Percentiles rank a stretch among this genome's conserved stretches.
Evolutionary conservation across 1,284 basidiomycete genomes (phyloP).

Genomic region (Calocybe gambosa): DNA sequence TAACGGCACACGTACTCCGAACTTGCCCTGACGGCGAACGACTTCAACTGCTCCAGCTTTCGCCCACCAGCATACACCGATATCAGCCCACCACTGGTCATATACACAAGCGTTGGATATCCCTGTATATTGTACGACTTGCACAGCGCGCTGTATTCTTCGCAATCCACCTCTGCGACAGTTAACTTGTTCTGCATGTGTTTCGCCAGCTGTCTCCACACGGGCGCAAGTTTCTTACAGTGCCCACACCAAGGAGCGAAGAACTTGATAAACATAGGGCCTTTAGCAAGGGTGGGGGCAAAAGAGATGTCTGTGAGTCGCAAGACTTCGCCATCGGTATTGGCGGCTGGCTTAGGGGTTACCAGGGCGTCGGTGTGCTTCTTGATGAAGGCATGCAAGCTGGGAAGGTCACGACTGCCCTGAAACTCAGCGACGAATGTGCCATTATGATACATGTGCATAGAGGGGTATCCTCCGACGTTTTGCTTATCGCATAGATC

Average conservation of each 20-base stretch:
- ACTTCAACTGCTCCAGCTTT: conserved; percentile 60
- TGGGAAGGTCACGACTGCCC: conserved; percentile 28
- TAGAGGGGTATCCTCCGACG: conserved; percentile 73
- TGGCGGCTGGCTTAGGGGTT: conserved; percentile 27
- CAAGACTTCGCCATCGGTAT: conserved; percentile 60
- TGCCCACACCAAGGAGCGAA: conserved; percentile 93
- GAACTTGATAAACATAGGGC: conserved; percentile 83
- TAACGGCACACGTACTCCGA: conserved; percentile 45
- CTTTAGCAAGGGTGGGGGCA: conserved; percentile 40
- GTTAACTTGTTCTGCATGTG: conserved; percentile 64
- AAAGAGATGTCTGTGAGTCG: conserved; percentile 51
- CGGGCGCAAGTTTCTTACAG: conserved; percentile 85
- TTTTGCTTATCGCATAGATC: conserved; percentile 74
- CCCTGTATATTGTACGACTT: conserved; percentile 58
- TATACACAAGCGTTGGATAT: conserved; percentile 79
- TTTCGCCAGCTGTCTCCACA: conserved; percentile 69
- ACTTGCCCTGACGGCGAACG: conserved; percentile 68
- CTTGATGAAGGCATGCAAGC: conserved; percentile 29
- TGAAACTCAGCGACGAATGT: conserved; percentile 53
- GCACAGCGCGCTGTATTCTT: conserved; percentile 65
- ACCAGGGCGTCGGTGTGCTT: conserved; percentile 18
- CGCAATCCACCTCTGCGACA: conserved; percentile 85
- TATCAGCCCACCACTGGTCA: conserved; percentile 36
- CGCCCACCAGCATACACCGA: conserved; percentile 70
- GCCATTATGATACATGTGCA: conserved; percentile 74